These are phyloP conservation scores for Aspergillus latus DNA, from an alignment of 2,329 filamentous ascomycete species.

Conservation along the genomic window DNA sequence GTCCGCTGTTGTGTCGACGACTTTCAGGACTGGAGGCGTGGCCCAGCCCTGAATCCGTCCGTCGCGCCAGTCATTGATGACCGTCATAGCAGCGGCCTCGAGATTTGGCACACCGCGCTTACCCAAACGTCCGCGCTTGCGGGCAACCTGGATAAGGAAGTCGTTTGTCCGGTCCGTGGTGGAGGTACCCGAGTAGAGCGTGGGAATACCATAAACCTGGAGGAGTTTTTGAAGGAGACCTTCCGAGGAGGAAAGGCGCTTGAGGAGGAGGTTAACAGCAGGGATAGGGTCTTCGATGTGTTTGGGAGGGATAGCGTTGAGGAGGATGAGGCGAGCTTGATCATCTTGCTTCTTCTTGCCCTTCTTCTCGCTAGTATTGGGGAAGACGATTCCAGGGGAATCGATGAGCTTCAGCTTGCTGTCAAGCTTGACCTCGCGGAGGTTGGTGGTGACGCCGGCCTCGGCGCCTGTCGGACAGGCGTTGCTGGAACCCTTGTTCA, in stretches of 20 bases:
- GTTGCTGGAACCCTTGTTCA: slow-evolving; percentile 62
- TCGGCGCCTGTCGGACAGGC: slow-evolving; percentile 88
- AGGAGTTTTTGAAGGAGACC: slow-evolving; percentile 77
- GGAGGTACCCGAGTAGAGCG: slow-evolving; percentile 65
- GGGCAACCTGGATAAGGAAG: slow-evolving; percentile 90
- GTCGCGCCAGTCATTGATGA: slow-evolving; percentile 96
- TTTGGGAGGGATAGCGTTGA: slow-evolving; percentile 90
- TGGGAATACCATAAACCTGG: slow-evolving; percentile 78
- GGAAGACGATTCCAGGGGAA: slow-evolving; percentile 93
- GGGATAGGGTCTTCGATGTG: slow-evolving; percentile 91
- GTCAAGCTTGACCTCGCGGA: slow-evolving; percentile 90
- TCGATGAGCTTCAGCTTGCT: slow-evolving; percentile 91
- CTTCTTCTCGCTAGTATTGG: slow-evolving; percentile 58
- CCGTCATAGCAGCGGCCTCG: slow-evolving; percentile 81
- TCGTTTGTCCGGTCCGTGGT: slow-evolving; percentile 76
- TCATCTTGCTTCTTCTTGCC: slow-evolving; percentile 65
- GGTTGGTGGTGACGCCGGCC: slow-evolving; percentile 84
- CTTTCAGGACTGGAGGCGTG: slow-evolving; percentile 68
- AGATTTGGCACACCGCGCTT: slow-evolving; percentile 90
- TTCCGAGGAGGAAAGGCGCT: slow-evolving; percentile 70
- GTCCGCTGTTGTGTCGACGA: slow-evolving; percentile 47
- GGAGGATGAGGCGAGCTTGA: slow-evolving; percentile 75
- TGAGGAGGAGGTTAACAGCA: slow-evolving; percentile 80
- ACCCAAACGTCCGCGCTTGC: slow-evolving; percentile 85
- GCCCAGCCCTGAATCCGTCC: slow-evolving; percentile 92